phyloP scores from a whole-genome alignment of 1,139 yeast genomes.

The Diutina neorugosa region DNA sequence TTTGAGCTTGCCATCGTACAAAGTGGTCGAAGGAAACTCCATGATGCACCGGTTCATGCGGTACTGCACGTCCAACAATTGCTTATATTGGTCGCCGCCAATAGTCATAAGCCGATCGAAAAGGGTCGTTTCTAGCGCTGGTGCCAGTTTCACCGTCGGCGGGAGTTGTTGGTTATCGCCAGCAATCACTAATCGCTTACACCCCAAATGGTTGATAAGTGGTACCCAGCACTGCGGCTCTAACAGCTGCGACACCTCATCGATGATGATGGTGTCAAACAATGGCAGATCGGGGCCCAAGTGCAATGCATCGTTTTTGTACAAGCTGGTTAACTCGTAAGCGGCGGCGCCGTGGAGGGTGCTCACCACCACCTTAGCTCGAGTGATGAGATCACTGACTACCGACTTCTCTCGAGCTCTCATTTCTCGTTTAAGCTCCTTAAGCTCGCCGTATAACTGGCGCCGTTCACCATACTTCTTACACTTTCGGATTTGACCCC shows the following conservation, averaged over 20 bases:
- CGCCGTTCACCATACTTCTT: slow-evolving; percentile 54
- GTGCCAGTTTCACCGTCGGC: slow-evolving; percentile 48
- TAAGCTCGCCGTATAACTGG: slow-evolving; percentile 58
- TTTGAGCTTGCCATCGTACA: slow-evolving; percentile 50
- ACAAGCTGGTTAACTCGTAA: slow-evolving; percentile 44
- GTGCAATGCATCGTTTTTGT: slow-evolving; percentile 14
- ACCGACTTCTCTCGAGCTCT: slow-evolving; percentile 54
- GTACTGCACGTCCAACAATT: slow-evolving; percentile 61
- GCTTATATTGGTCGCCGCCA: slow-evolving; percentile 34
- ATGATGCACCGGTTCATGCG: slow-evolving; percentile 75
- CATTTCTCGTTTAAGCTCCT: slow-evolving; percentile 57
- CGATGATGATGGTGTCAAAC: slow-evolving; percentile 79
- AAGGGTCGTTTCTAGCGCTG: slow-evolving; percentile 46
- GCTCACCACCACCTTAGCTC: slow-evolving; percentile 60
- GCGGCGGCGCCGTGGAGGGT: slow-evolving; percentile 87
- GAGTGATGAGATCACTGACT: slow-evolving; percentile 42
- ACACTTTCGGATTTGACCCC: slow-evolving; percentile 50
- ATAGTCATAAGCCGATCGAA: slow-evolving; percentile 66
- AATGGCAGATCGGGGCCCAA: slow-evolving; percentile 21
- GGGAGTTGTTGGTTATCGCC: slow-evolving; percentile 87
- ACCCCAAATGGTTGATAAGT: slow-evolving; percentile 48
- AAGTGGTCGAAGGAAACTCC: slow-evolving; percentile 59
- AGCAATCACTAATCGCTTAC: slow-evolving; percentile 56
- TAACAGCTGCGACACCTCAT: slow-evolving; percentile 87
- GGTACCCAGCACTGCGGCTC: slow-evolving; percentile 99